These are phyloP conservation scores for Parathielavia appendiculata DNA, from an alignment of 495 filamentous ascomycete genomes.

Conservation along the genomic window DNA sequence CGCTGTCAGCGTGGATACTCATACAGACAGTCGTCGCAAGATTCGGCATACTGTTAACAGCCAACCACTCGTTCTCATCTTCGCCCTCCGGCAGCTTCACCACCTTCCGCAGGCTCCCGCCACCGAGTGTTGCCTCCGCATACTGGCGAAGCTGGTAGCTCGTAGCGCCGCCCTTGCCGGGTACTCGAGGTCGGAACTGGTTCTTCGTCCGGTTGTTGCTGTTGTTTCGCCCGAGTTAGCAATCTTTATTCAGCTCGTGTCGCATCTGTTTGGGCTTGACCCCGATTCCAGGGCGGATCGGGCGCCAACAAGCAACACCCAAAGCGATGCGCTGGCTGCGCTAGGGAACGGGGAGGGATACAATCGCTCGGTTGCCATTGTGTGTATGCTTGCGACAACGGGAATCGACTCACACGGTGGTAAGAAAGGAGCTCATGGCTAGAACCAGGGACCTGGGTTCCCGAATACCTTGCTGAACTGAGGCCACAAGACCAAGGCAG, in stretches of 20 bases:
- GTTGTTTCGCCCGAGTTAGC: slow-evolving; percentile 23
- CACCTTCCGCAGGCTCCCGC: slow-evolving; percentile 89
- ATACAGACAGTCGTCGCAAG: background rate
- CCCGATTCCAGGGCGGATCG: slow-evolving; percentile 8
- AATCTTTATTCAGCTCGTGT: slow-evolving; percentile 30
- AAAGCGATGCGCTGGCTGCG: slow-evolving; percentile 7
- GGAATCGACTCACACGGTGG: slow-evolving; percentile 32
- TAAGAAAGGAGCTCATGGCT: slow-evolving; percentile 37
- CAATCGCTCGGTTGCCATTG: slow-evolving; percentile 10
- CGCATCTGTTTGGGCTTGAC: slow-evolving; percentile 9
- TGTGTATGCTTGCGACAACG: background rate
- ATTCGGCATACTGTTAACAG: slow-evolving; percentile 71
- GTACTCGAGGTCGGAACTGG: slow-evolving; percentile 84
- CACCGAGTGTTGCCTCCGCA: slow-evolving; percentile 93
- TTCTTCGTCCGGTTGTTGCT: slow-evolving; percentile 87
- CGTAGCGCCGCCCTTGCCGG: slow-evolving; percentile 77
- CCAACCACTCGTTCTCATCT: slow-evolving; percentile 95
- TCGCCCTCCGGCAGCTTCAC: slow-evolving; percentile 96
- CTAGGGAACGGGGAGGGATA: slow-evolving; percentile 7
- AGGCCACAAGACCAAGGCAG: slow-evolving; percentile 2
- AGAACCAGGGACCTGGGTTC: background rate
- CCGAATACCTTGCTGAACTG: slow-evolving; percentile 29
- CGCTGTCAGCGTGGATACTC: slow-evolving; percentile 11
- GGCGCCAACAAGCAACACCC: background rate
- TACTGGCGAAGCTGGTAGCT: slow-evolving; percentile 97